A percentile compares a stretch with the other conserved stretches of the same genome.
These are phyloP conservation scores for Lachnellula willkommii DNA, from an alignment of 2,329 filamentous ascomycete species.

Conservation along the genomic window DNA sequence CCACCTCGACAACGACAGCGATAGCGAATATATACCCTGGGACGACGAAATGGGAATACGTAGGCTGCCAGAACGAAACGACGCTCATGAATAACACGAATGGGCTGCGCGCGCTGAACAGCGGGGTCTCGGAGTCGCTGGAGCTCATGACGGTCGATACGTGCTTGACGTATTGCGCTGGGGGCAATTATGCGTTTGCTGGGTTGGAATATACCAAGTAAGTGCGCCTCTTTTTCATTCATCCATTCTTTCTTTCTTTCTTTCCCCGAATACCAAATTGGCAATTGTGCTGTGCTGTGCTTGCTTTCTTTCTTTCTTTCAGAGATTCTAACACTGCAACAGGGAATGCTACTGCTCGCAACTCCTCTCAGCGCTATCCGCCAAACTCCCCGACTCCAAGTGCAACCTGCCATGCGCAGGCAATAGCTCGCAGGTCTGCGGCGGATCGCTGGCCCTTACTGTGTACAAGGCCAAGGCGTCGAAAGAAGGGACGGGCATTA, in stretches of 20 bases:
- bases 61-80: slow-evolving; percentile 39
- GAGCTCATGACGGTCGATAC: slow-evolving; percentile 23
- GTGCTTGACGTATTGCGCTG: slow-evolving; percentile 21
- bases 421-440: slow-evolving; percentile 47
- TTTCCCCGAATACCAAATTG: background rate
- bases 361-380: slow-evolving; percentile 42
- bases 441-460: slow-evolving; percentile 46
- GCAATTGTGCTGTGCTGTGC: background rate
- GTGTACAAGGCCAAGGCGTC: slow-evolving; percentile 35
- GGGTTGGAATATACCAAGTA: slow-evolving; percentile 29
- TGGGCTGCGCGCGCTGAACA: slow-evolving; percentile 18
- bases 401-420: slow-evolving; percentile 52
- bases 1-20: slow-evolving; percentile 3
- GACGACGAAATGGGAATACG: slow-evolving; percentile 24
- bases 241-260: background rate
- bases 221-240: background rate
- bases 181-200: slow-evolving; percentile 18
- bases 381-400: slow-evolving; percentile 40
- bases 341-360: slow-evolving; percentile 58
- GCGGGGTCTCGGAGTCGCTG: slow-evolving; percentile 13
- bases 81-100: slow-evolving; percentile 19
- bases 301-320: background rate
- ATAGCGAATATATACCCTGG: slow-evolving; percentile 16
- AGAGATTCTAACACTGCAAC: background rate
- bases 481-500: slow-evolving; percentile 16